Conservation (phyloP, 495 filamentous ascomycete genomes). For the Hypoxylon rickii region DNA sequence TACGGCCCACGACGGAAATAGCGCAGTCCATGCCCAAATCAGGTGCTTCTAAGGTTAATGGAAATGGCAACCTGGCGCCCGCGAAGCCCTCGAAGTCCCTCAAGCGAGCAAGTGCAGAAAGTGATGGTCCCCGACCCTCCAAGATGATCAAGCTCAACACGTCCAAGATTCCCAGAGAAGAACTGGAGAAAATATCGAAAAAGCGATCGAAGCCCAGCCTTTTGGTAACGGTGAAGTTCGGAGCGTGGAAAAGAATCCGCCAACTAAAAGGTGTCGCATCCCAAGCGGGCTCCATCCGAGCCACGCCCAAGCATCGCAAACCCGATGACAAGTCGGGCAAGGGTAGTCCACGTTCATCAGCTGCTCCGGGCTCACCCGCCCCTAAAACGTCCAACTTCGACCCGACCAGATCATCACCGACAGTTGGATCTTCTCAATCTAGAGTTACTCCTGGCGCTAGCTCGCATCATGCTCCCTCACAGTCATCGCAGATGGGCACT, state of each 20-base stretch:
- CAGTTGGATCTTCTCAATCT: not conserved
- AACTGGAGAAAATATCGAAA: constrained; percentile 14
- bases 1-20: constrained; percentile 31
- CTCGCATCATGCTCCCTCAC: constrained; percentile 11
- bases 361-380: constrained; percentile 7
- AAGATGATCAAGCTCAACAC: constrained; percentile 45
- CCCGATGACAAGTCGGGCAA: constrained; percentile 12
- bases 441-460: not conserved
- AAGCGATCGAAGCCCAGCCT: constrained; percentile 13
- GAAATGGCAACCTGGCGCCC: constrained; percentile 17
- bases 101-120: constrained; percentile 35
- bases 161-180: constrained; percentile 23
- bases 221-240: constrained; percentile 32
- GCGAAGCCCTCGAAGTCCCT: constrained; percentile 23
- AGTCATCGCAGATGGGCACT: constrained; percentile 18
- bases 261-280: constrained; percentile 7
- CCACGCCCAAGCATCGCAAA: constrained; percentile 23
- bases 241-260: constrained; percentile 29
- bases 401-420: constrained; percentile 8
- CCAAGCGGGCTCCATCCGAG: constrained; percentile 30
- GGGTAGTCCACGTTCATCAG: constrained; percentile 9
- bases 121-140: constrained; percentile 39
- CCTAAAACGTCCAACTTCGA: constrained; percentile 22
- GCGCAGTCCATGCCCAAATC: constrained; percentile 25
- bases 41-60: constrained; percentile 26